Evolutionary conservation across 2,329 filamentous ascomycete species (phyloP).

Genomic region (Chalaropsis thielavioides): DNA sequence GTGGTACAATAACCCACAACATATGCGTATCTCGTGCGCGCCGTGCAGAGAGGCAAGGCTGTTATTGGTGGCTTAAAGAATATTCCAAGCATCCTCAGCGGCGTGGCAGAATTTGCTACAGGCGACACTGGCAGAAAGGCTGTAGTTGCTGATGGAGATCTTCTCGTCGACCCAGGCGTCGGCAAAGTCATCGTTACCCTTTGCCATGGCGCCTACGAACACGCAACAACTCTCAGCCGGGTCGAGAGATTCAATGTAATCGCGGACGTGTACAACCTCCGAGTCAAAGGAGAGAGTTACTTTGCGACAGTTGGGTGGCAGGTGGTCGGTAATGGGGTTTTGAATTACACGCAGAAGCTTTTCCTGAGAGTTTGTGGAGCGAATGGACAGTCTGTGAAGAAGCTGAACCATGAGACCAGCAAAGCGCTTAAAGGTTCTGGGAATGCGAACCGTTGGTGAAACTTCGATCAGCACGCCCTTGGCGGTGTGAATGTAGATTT

Average conservation of each 20-base stretch:
- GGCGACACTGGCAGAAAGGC: conserved; percentile 88
- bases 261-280: conserved; percentile 68
- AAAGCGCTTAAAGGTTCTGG: conserved; percentile 96
- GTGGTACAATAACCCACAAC: not conserved
- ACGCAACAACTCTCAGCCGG: conserved; percentile 90
- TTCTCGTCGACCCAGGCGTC: conserved; percentile 91
- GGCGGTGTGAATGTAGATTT: conserved; percentile 97
- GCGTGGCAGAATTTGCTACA: conserved; percentile 99
- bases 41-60: not conserved
- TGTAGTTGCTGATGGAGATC: conserved; percentile 97
- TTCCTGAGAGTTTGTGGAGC: conserved; percentile 91
- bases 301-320: conserved; percentile 94
- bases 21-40: not conserved
- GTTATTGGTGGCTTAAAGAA: conserved; percentile 46
- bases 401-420: conserved; percentile 97
- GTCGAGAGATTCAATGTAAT: conserved; percentile 69
- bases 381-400: conserved; percentile 85
- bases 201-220: conserved; percentile 97
- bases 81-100: conserved; percentile 89
- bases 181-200: conserved; percentile 89
- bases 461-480: conserved; percentile 97
- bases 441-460: conserved; percentile 93
- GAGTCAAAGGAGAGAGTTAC: conserved; percentile 93
- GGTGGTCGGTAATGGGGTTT: conserved; percentile 92
- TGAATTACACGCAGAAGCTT: conserved; percentile 96